Evolutionary conservation across 129 eudicot genomes (phyloP).

Genomic region (Calendula officinalis): DNA sequence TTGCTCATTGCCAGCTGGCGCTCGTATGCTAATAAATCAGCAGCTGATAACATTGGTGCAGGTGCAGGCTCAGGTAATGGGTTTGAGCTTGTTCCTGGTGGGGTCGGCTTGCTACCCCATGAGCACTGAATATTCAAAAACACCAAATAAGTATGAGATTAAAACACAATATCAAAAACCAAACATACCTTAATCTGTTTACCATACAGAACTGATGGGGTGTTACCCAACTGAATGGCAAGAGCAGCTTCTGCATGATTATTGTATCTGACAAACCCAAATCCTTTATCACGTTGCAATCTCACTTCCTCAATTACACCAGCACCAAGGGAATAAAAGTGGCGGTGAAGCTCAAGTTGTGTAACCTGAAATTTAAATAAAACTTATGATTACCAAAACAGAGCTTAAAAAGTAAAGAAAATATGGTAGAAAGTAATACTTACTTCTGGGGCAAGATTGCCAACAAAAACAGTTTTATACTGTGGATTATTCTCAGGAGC

Average conservation of each 20-base stretch:
- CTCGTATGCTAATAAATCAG: slow-evolving; percentile 64
- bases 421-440: slow-evolving; percentile 7
- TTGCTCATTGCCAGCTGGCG: slow-evolving; percentile 75
- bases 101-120: slow-evolving; percentile 94
- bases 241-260: slow-evolving; percentile 48
- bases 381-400: no score
- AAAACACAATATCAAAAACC: background rate
- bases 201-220: slow-evolving; percentile 61
- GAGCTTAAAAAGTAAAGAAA: background rate
- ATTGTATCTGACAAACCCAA: slow-evolving; percentile 90
- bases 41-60: slow-evolving; percentile 43
- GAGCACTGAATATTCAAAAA: slow-evolving; percentile 49
- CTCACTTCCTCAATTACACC: slow-evolving; percentile 86
- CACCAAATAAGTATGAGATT: background rate
- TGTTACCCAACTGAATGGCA: slow-evolving; percentile 84
- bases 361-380: slow-evolving; percentile 44
- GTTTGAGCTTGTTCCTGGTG: slow-evolving; percentile 71
- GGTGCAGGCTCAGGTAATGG: slow-evolving; percentile 74
- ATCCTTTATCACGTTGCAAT: slow-evolving; percentile 84
- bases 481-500: slow-evolving; percentile 87
- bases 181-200: slow-evolving; percentile 69
- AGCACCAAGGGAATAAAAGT: slow-evolving; percentile 71
- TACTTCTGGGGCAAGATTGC: slow-evolving; percentile 93
- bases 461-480: slow-evolving; percentile 84
- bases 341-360: slow-evolving; percentile 80